phyloP scores from a whole-genome alignment of 306 rosid genomes.

The Gleditsia sinensis region DNA sequence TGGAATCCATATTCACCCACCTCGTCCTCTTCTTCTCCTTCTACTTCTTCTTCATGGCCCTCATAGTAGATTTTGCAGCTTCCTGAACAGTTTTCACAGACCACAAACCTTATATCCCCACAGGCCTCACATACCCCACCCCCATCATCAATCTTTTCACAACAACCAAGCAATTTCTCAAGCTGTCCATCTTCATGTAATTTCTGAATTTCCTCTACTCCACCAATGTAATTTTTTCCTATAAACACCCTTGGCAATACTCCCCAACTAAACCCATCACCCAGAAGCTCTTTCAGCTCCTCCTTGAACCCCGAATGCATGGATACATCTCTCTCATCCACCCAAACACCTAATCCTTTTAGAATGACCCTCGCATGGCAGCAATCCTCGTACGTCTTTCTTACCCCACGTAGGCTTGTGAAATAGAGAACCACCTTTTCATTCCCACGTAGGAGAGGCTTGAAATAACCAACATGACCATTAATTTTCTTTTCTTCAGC shows the following conservation, averaged over 20 bases:
- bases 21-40: constrained; percentile 36
- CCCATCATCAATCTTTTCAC: constrained; percentile 50
- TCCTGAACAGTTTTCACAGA: constrained; percentile 84
- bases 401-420: constrained; percentile 81
- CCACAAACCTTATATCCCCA: constrained; percentile 88
- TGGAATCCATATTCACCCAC: constrained; percentile 57
- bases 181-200: constrained; percentile 79
- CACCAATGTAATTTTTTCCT: constrained; percentile 72
- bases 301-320: constrained; percentile 93
- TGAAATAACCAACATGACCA: constrained; percentile 25
- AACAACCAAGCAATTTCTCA: constrained; percentile 63
- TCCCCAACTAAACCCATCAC: constrained; percentile 45
- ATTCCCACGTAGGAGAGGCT: constrained; percentile 30
- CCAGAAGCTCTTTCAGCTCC: constrained; percentile 66
- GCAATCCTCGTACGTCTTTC: constrained; percentile 91
- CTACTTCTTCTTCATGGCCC: constrained; percentile 32
- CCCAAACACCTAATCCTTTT: constrained; percentile 56
- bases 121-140: constrained; percentile 65
- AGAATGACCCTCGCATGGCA: constrained; percentile 71
- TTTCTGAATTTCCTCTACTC: constrained; percentile 70
- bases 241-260: constrained; percentile 84
- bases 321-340: constrained; percentile 89
- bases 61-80: constrained; percentile 91
- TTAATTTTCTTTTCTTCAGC: constrained; percentile 25
- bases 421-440: constrained; percentile 69